These are phyloP conservation scores for Colletotrichum truncatum DNA, from an alignment of 2,329 filamentous ascomycete species.

Conservation along the genomic window DNA sequence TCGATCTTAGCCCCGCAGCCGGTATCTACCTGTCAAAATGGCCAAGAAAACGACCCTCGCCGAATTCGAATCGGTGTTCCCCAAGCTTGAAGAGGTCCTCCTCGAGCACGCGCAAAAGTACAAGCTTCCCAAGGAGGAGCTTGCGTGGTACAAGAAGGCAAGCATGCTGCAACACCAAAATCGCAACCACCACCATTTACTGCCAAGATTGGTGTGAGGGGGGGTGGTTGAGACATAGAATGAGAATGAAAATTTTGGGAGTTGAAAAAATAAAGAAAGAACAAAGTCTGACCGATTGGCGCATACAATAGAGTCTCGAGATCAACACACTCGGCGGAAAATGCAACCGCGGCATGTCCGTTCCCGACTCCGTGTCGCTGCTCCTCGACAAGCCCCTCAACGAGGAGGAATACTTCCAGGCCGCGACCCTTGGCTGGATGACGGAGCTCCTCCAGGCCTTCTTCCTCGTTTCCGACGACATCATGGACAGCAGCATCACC, in stretches of 20 bases:
- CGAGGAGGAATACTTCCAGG: constrained; percentile 86
- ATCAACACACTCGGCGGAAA: constrained; percentile 93
- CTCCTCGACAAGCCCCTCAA: constrained; percentile 77
- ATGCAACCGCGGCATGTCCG: constrained; percentile 98
- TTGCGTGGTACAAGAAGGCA: constrained; percentile 89
- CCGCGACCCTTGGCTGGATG: constrained; percentile 93
- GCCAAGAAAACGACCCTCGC: constrained; percentile 79
- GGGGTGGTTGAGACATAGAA: no score
- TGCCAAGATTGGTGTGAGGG: not conserved
- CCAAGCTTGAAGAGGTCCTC: constrained; percentile 84
- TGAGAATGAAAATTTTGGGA: no score
- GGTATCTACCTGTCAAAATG: constrained; percentile 50
- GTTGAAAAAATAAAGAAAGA: not conserved
- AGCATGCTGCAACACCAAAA: constrained; percentile 33
- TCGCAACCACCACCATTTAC: not conserved
- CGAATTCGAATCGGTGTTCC: constrained; percentile 92
- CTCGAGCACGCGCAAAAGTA: constrained; percentile 82
- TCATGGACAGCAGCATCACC: constrained; percentile 97
- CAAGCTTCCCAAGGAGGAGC: constrained; percentile 81
- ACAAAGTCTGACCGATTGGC: not conserved
- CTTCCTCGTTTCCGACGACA: constrained; percentile 98
- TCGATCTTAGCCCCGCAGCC: constrained; percentile 16
- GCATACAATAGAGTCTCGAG: constrained; percentile 73
- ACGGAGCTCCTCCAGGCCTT: constrained; percentile 98
- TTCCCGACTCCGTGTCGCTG: constrained; percentile 88